Evolutionary conservation across 2,329 filamentous ascomycete genomes (phyloP).

Genomic region (Xylariaceae sp.): DNA sequence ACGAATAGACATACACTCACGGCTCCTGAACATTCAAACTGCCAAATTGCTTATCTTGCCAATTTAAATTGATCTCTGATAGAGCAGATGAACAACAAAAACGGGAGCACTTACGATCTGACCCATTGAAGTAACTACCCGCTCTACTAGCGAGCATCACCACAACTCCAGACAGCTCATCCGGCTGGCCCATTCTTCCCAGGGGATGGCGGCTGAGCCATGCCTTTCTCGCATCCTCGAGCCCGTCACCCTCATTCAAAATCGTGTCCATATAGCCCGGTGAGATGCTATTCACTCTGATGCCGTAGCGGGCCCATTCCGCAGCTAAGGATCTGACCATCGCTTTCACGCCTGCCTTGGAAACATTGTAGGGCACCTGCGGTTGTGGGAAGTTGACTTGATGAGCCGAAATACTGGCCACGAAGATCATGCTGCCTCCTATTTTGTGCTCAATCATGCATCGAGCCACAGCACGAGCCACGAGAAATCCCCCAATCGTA

Average conservation of each 20-base stretch:
- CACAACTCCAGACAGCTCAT: constrained; percentile 68
- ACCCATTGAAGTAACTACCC: constrained; percentile 72
- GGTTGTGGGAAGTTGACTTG: constrained; percentile 75
- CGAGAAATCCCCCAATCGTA: constrained; percentile 72
- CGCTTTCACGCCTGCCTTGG: constrained; percentile 70
- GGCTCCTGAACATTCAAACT: background rate
- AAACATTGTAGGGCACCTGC: constrained; percentile 74
- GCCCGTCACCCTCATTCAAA: constrained; percentile 69
- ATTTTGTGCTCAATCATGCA: constrained; percentile 58
- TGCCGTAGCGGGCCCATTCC: constrained; percentile 75
- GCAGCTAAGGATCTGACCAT: constrained; percentile 71
- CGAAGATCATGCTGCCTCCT: constrained; percentile 70
- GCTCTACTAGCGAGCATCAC: constrained; percentile 66
- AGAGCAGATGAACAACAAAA: background rate
- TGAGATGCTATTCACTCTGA: constrained; percentile 72
- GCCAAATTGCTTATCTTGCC: background rate
- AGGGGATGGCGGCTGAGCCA: constrained; percentile 68
- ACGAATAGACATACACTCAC: background rate
- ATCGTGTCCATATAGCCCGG: constrained; percentile 83
- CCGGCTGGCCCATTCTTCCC: constrained; percentile 68
- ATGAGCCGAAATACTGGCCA: constrained; percentile 72
- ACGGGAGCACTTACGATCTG: constrained; percentile 51
- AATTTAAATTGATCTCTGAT: background rate
- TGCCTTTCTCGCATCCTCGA: constrained; percentile 58
- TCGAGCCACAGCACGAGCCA: constrained; percentile 66